These are phyloP conservation scores for Guillardia theta DNA, from an alignment of 78 protist species.

Conservation along the genomic window DNA sequence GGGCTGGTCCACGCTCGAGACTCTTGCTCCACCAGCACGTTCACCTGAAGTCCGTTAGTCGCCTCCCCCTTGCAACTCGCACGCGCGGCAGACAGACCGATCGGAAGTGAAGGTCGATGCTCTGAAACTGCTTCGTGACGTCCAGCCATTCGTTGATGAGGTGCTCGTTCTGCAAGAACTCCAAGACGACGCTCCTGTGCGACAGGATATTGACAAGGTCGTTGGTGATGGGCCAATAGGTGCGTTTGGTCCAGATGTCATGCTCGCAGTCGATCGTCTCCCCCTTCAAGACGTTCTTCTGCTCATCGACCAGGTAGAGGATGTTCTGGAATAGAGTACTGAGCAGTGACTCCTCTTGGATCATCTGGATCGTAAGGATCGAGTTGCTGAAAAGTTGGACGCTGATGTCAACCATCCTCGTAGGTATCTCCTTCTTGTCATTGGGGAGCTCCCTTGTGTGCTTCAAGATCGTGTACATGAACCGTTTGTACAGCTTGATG, in stretches of 20 bases:
- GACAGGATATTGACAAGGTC: neutral
- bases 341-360: neutral
- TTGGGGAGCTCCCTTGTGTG: too few species aligned
- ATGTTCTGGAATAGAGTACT: neutral
- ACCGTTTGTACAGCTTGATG: neutral
- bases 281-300: neutral
- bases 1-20: neutral
- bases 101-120: neutral
- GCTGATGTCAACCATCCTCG: neutral
- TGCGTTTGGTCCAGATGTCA: constrained; percentile 3
- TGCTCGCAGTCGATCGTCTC: neutral
- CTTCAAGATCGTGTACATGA: neutral
- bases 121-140: neutral
- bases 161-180: neutral
- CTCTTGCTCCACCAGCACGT: neutral
- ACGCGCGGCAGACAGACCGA: too few species aligned
- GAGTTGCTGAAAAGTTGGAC: constrained; percentile 11
- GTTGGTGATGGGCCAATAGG: constrained; percentile 11
- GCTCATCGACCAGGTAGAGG: neutral
- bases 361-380: neutral
- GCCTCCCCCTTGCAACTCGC: neutral
- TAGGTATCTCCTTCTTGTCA: neutral
- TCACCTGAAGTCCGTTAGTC: neutral
- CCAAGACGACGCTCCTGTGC: neutral
- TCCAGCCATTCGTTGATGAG: neutral